phyloP scores from a whole-genome alignment of 75 land plant genomes.

The Sequoia sempervirens region DNA sequence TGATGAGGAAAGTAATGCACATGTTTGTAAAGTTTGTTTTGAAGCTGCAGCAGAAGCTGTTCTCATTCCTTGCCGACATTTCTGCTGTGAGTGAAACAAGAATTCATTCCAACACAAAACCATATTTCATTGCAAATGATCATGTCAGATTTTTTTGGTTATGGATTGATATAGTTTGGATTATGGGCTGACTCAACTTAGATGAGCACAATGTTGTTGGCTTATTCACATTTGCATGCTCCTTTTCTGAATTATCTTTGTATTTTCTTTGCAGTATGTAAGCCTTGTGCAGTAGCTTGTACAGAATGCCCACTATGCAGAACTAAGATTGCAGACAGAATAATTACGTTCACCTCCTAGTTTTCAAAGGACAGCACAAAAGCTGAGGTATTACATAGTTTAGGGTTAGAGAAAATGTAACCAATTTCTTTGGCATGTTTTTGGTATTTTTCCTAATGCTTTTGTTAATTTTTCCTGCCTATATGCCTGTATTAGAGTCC shows the following conservation, averaged over 20 bases:
- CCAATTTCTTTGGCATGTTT: background rate
- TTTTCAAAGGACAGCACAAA: background rate
- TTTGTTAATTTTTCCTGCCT: background rate
- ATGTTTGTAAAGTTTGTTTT: constrained; percentile 85
- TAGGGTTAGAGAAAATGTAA: background rate
- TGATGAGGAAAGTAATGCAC: constrained; percentile 45
- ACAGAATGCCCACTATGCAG: constrained; percentile 83
- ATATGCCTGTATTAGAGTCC: background rate
- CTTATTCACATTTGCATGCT: background rate
- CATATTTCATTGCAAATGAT: background rate
- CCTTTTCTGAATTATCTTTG: background rate
- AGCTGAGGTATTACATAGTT: background rate
- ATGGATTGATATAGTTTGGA: background rate
- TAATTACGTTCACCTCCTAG: constrained; percentile 62
- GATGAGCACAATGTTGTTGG: background rate
- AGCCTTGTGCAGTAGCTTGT: constrained; percentile 83
- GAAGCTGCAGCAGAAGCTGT: constrained; percentile 78
- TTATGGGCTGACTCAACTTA: background rate
- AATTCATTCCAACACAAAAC: background rate
- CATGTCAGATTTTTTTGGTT: background rate
- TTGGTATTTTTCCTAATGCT: background rate
- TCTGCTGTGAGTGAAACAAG: constrained; percentile 59
- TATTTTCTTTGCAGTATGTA: constrained; percentile 61
- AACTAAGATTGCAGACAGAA: constrained; percentile 61
- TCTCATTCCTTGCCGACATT: constrained; percentile 89